Evolutionary conservation across 179 eudicot genomes (phyloP).

Genomic region (Actinidia arguta): DNA sequence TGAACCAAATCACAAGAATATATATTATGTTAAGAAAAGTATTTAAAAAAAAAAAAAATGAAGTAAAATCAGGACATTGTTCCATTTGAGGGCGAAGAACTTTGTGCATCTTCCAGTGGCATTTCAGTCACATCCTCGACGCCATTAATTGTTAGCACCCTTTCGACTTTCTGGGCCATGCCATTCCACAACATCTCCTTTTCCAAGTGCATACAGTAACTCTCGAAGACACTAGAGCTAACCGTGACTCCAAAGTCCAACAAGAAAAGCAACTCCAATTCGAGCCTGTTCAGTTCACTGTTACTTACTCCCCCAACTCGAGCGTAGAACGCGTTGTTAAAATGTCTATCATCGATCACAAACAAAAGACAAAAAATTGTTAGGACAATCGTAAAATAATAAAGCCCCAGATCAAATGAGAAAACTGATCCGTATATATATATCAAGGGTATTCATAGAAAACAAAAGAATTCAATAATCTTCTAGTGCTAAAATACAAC

Average conservation of each 20-base stretch:
- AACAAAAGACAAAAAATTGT: neutral
- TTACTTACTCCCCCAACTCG: conserved; percentile 94
- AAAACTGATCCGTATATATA: too few relatives aligned
- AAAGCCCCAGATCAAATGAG: too few relatives aligned
- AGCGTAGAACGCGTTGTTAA: conserved; percentile 91
- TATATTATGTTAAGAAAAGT: too few relatives aligned
- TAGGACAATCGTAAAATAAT: too few relatives aligned
- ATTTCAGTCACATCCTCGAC: conserved; percentile 30
- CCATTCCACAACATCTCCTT: conserved; percentile 59
- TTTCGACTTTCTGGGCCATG: conserved; percentile 28
- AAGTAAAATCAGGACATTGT: neutral
- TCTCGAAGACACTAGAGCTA: conserved; percentile 73
- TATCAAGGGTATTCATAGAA: neutral
- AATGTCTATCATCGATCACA: conserved; percentile 56
- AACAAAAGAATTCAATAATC: too few relatives aligned
- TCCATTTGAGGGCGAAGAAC: conserved; percentile 32
- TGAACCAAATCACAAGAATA: too few relatives aligned
- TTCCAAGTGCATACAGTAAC: conserved; percentile 85
- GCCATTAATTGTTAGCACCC: conserved; percentile 20
- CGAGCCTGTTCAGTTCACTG: conserved; percentile 75
- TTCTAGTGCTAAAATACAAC: too few relatives aligned
- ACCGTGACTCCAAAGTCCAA: conserved; percentile 78
- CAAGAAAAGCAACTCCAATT: conserved; percentile 80
- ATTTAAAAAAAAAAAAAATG: neutral
- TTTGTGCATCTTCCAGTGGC: conserved; percentile 35